Evolutionary conservation across 2,329 filamentous ascomycete species (phyloP), one percentile per base, ranked within the genome.

Genomic region (Magnaporthiopsis incrustans): DNA sequence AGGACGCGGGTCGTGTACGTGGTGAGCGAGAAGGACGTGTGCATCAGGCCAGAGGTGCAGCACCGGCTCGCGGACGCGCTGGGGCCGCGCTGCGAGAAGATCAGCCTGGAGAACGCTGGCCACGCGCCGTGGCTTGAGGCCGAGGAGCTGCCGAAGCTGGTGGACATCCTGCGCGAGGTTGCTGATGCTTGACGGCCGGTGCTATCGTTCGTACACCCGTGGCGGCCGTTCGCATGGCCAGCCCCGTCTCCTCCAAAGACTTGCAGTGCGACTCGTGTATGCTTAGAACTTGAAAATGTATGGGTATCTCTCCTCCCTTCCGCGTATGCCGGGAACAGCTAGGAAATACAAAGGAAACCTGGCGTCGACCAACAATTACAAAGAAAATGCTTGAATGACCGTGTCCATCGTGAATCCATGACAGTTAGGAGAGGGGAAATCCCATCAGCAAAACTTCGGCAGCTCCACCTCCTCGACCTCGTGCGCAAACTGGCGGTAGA

Each of bases 1-100:
- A 44, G 61, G 57, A 25, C 61, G 14, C 32, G 57, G 14, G 18
- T 59, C 11, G 32, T 38, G 26, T 65, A 63, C 57, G 60, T 65
- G 22, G 30, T 53, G 44, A 27, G 56, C 60, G 64, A 63, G 27
- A n/a, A 60, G 27, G 64, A 65, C 38, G 18, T 33, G 14, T 58
- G 22, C 35, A 27, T 63, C 33, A 22, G 25, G 18, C 22, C 32
- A 4, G 7, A 14, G 18, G 60, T 30, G 25, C 64, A 65, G 38
- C 33, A 59, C 15, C 50, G 22, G 38, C 27, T 62, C 44, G 44
- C 44, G 2, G 60, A 53, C 38, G 56, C 57, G 26, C 59, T 63
- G 60, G 57, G 61, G 11, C 59, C 56, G 10, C 12, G 26, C 4
- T 22, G 61, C 38, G 50, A 60, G 60, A 59, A 35, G 33, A 33